Conservation (phyloP, 2,329 filamentous ascomycete genomes). For the Cladorrhinum sp. region DNA sequence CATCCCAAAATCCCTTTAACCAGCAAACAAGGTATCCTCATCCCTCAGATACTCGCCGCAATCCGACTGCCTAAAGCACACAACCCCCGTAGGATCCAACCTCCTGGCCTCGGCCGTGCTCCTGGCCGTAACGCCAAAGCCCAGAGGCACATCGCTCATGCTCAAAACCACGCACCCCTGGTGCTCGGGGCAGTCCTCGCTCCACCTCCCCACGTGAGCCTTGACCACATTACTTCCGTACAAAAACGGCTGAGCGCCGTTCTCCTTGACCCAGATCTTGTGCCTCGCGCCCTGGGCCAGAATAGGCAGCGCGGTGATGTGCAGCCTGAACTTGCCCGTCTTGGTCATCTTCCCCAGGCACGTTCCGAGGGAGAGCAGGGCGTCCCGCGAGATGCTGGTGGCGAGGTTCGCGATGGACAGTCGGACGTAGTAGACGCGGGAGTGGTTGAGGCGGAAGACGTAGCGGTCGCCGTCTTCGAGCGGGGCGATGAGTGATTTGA, state of each 20-base stretch:
- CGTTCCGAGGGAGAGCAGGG: constrained; percentile 81
- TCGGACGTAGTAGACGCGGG: constrained; percentile 76
- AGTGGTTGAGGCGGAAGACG: constrained; percentile 78
- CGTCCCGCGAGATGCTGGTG: constrained; percentile 76
- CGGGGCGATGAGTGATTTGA: constrained; percentile 80
- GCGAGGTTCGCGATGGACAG: constrained; percentile 88
- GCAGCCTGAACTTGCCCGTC: constrained; percentile 89
- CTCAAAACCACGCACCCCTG: constrained; percentile 84
- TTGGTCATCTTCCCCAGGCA: constrained; percentile 95
- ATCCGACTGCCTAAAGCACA: constrained; percentile 88
- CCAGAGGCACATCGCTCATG: constrained; percentile 91
- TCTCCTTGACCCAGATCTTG: constrained; percentile 95
- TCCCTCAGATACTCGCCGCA: constrained; percentile 93
- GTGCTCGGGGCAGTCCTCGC: constrained; percentile 90
- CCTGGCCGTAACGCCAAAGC: constrained; percentile 81
- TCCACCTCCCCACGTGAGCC: constrained; percentile 72
- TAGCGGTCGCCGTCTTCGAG: constrained; percentile 71
- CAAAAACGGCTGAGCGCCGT: constrained; percentile 95
- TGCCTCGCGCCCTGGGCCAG: constrained; percentile 89
- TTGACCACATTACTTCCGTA: constrained; percentile 87
- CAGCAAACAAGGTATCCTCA: constrained; percentile 62
- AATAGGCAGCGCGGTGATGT: constrained; percentile 83
- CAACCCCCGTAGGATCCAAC: constrained; percentile 85
- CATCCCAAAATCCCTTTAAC: constrained; percentile 33
- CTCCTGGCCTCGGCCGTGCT: constrained; percentile 79